Evolutionary conservation across 2,329 filamentous ascomycete species (phyloP).

Genomic region (Colletotrichum sp.): DNA sequence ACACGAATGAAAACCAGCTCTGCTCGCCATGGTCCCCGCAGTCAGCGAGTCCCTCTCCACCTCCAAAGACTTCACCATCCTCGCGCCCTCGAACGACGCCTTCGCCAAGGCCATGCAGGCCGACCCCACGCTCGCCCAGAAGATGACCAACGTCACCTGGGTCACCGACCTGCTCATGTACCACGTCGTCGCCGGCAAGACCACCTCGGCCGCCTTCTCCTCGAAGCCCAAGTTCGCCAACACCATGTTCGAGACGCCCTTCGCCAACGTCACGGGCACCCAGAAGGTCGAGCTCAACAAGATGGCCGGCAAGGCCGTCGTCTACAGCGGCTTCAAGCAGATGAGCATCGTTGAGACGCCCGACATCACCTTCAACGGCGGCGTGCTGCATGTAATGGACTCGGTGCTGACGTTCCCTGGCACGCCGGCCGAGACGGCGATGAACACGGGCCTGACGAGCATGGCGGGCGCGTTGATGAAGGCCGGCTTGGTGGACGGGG

Average conservation of each 20-base stretch:
- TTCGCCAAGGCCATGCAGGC: constrained; percentile 43
- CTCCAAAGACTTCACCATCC: constrained; percentile 45
- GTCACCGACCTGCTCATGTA: constrained; percentile 60
- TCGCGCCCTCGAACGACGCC: constrained; percentile 62
- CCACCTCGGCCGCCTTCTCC: constrained; percentile 35
- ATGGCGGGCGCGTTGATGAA: constrained; percentile 41
- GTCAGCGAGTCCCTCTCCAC: constrained; percentile 31
- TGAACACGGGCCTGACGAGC: constrained; percentile 51
- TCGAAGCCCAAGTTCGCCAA: constrained; percentile 31
- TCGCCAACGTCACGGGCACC: constrained; percentile 53
- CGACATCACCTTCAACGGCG: constrained; percentile 52
- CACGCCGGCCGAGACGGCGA: constrained; percentile 48
- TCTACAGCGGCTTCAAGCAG: constrained; percentile 33
- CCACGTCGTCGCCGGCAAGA: constrained; percentile 63
- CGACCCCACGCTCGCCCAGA: constrained; percentile 34
- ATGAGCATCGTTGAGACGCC: constrained; percentile 41
- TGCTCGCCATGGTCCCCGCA: constrained; percentile 20
- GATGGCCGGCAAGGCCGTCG: constrained; percentile 46
- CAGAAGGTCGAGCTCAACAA: constrained; percentile 49
- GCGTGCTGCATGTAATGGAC: constrained; percentile 58
- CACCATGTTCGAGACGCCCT: constrained; percentile 38
- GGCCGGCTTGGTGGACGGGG: constrained; percentile 44
- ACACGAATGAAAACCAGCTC: background rate
- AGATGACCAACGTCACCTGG: constrained; percentile 42
- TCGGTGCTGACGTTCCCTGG: constrained; percentile 53